phyloP scores from a whole-genome alignment of 2,329 filamentous ascomycete genomes.

The Epichloe bromicola region DNA sequence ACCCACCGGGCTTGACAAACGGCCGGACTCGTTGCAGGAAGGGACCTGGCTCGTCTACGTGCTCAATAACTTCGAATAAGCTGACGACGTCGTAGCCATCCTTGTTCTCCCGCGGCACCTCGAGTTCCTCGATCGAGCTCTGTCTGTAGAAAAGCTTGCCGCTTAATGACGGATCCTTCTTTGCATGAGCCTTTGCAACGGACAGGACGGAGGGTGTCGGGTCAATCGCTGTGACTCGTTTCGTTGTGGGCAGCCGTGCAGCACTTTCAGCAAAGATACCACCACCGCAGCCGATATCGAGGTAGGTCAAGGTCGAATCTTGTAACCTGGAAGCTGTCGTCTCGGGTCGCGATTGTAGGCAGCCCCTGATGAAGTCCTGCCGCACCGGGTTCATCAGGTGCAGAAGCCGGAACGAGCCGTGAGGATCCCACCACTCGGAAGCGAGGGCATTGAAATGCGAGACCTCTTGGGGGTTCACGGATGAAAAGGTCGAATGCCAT shows the following conservation, averaged over 20 bases:
- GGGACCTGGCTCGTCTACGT: conserved; percentile 61
- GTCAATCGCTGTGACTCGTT: conserved; percentile 62
- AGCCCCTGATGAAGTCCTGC: conserved; percentile 76
- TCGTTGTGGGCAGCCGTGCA: conserved; percentile 51
- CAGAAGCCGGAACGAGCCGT: conserved; percentile 80
- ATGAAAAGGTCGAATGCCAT: conserved; percentile 35
- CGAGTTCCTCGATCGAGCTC: conserved; percentile 61
- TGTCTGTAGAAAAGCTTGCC: conserved; percentile 60
- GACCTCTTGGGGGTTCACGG: conserved; percentile 77
- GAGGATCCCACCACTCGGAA: conserved; percentile 92
- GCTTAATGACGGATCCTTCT: conserved; percentile 55
- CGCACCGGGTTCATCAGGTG: conserved; percentile 98
- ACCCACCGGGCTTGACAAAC: conserved; percentile 80
- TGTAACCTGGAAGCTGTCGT: conserved; percentile 16
- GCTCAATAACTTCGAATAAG: conserved; percentile 90
- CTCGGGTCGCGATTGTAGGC: conserved; percentile 42
- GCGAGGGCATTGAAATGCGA: conserved; percentile 91
- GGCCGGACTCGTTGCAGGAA: conserved; percentile 61
- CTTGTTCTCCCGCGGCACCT: conserved; percentile 21
- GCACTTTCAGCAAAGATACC: conserved; percentile 91
- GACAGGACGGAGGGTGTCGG: conserved; percentile 60
- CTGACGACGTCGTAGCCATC: conserved; percentile 66
- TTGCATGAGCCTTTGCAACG: conserved; percentile 64
- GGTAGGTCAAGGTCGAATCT: conserved; percentile 44
- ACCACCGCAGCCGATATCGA: conserved; percentile 91